phyloP scores from a whole-genome alignment of 2,329 filamentous ascomycete species.

The Ophiostoma ulmi region DNA sequence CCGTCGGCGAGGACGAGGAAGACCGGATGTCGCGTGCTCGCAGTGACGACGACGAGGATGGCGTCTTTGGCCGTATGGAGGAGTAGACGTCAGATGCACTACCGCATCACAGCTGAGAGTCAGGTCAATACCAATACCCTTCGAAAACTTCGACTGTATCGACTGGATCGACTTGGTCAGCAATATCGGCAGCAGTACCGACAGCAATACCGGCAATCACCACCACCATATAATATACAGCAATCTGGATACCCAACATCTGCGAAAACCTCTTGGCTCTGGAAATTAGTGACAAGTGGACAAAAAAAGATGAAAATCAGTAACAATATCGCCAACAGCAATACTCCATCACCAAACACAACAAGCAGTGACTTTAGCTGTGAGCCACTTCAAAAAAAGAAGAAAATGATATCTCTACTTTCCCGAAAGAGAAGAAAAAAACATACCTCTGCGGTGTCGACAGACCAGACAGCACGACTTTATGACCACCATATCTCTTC shows the following conservation, averaged over 20 bases:
- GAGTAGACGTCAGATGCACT: conserved; percentile 49
- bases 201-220: neutral
- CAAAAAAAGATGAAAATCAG: conserved; percentile 18
- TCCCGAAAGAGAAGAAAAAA: conserved; percentile 12
- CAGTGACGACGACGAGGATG: conserved; percentile 77
- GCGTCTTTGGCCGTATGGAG: conserved; percentile 95
- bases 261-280: neutral
- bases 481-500: conserved; percentile 1
- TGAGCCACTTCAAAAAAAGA: conserved; percentile 17
- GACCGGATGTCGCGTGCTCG: conserved; percentile 57
- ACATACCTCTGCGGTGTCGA: conserved; percentile 15
- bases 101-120: neutral
- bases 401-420: conserved; percentile 7
- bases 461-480: conserved; percentile 14
- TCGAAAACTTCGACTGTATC: neutral
- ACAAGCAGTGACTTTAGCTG: neutral
- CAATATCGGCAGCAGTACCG: neutral
- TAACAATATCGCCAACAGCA: neutral
- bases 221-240: neutral
- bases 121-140: conserved; percentile 3
- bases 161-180: neutral
- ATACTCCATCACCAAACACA: neutral
- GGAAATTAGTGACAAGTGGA: neutral
- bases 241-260: neutral
- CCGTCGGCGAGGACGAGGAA: conserved; percentile 62